phyloP scores from a whole-genome alignment of 2,329 filamentous ascomycete genomes.

The Leptographium procerum region DNA sequence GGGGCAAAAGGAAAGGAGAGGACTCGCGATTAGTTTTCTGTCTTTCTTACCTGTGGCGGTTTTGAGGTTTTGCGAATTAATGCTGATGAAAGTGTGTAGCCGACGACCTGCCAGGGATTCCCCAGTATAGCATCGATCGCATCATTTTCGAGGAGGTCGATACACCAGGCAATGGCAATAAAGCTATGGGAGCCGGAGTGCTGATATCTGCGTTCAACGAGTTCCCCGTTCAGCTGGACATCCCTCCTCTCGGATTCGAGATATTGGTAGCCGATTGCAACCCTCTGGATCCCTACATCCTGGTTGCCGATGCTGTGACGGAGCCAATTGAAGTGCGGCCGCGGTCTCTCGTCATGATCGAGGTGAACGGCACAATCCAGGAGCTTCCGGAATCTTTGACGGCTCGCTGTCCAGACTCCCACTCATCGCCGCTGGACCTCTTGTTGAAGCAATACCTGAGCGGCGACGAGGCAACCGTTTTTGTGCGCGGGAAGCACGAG shows the following conservation, averaged over 20 bases:
- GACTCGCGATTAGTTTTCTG: no score
- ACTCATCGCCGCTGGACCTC: conserved; percentile 72
- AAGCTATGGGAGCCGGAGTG: conserved; percentile 70
- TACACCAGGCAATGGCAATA: conserved; percentile 32
- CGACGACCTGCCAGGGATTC: conserved; percentile 62
- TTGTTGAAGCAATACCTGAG: conserved; percentile 73
- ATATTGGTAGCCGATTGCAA: conserved; percentile 76
- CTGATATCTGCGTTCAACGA: conserved; percentile 61
- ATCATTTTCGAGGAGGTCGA: conserved; percentile 68
- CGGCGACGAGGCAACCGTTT: conserved; percentile 67
- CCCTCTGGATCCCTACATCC: conserved; percentile 59
- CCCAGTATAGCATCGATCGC: conserved; percentile 70
- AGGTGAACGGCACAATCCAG: conserved; percentile 60
- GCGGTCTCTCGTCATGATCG: conserved; percentile 52
- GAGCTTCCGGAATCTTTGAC: conserved; percentile 65
- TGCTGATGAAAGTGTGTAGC: conserved; percentile 38
- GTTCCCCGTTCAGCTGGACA: conserved; percentile 63
- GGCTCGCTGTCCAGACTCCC: conserved; percentile 60
- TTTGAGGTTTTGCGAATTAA: background rate
- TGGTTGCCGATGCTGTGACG: conserved; percentile 66
- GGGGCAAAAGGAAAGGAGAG: no score
- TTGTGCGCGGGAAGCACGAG: conserved; percentile 66
- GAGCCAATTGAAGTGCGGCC: conserved; percentile 56
- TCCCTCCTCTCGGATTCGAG: conserved; percentile 75
- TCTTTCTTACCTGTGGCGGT: background rate